Evolutionary conservation across 148 eudicot genomes (phyloP).

Genomic region (Vaccinium macrocarpon): DNA sequence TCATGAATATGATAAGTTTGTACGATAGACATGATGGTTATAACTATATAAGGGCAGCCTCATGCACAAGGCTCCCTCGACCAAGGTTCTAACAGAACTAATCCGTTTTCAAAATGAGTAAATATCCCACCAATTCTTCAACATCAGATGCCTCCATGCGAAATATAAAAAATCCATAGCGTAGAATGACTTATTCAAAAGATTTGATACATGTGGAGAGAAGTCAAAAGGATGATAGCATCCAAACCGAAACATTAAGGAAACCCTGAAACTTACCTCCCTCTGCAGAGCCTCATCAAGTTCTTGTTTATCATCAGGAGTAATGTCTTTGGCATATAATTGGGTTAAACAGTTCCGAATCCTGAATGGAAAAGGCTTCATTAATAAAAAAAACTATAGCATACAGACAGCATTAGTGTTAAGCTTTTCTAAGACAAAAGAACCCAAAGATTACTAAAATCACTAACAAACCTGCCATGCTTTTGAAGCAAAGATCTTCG

Average conservation of each 20-base stretch:
- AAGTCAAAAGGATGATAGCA: background rate
- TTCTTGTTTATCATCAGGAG: constrained; percentile 95
- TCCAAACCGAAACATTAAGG: background rate
- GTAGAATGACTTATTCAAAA: background rate
- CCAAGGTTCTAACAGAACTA: background rate
- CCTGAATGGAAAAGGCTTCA: constrained; percentile 31
- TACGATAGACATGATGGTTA: background rate
- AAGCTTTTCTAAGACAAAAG: constrained; percentile 4
- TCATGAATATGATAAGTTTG: background rate
- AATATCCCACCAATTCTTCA: background rate
- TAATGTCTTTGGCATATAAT: constrained; percentile 80
- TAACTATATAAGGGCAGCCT: background rate
- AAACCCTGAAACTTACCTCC: constrained; percentile 53
- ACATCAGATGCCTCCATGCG: background rate
- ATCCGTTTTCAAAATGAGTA: background rate
- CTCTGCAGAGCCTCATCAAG: constrained; percentile 96
- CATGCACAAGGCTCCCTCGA: background rate
- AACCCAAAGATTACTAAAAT: background rate
- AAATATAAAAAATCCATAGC: background rate
- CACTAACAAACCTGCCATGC: constrained; percentile 74
- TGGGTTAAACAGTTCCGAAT: constrained; percentile 85
- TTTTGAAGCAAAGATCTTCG: constrained; percentile 96
- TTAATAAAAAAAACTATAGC: background rate
- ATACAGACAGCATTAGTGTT: background rate
- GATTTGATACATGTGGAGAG: background rate